A percentile compares a stretch with the other conserved stretches of the same genome.
These are phyloP conservation scores for Citrus sinensis DNA, from an alignment of 345 rosid genomes.

Conservation along the genomic window DVS_A1.0 CM039165.1:33722001-33722500, in stretches of 20 bases:
- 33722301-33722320: background rate
- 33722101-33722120: conserved; percentile 57
- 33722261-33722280: background rate
- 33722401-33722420: too few relatives aligned
- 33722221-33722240: background rate
- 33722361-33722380: too few relatives aligned
- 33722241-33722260: background rate
- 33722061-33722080: conserved; percentile 62
- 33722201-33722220: conserved; percentile 33
- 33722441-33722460: too few relatives aligned
- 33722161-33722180: conserved; percentile 60
- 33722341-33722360: too few relatives aligned
- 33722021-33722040: conserved; percentile 4
- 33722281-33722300: background rate
- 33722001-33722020: background rate
- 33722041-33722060: conserved; percentile 31
- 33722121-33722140: conserved; percentile 67
- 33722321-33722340: background rate
- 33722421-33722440: too few relatives aligned
- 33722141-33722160: conserved; percentile 56
- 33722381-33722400: too few relatives aligned
- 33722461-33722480: too few relatives aligned
- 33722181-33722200: conserved; percentile 70
- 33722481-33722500: background rate
- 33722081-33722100: conserved; percentile 56